phyloP scores from a whole-genome alignment of 2,329 filamentous ascomycete species.

The Monilinia polystroma region DNA sequence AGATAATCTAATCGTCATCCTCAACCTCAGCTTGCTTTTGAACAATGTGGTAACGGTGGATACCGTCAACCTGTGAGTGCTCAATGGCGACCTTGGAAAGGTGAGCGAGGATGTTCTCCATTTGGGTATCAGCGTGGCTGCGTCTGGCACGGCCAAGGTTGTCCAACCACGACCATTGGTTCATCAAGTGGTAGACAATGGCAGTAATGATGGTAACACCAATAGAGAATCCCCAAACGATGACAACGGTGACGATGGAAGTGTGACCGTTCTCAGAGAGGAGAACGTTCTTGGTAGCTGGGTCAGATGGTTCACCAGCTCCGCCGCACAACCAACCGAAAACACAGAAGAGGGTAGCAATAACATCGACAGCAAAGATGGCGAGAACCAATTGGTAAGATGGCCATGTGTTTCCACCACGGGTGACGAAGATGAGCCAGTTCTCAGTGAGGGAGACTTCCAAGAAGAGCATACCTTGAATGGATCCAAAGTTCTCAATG shows the following conservation, averaged over 20 bases:
- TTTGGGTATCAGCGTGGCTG: slow-evolving; percentile 58
- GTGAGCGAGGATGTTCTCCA: slow-evolving; percentile 65
- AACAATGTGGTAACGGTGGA: slow-evolving; percentile 23
- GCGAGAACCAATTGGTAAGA: slow-evolving; percentile 72
- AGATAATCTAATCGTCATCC: slow-evolving; percentile 24
- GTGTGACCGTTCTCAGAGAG: slow-evolving; percentile 46
- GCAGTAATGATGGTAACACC: slow-evolving; percentile 64
- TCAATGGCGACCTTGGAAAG: slow-evolving; percentile 63
- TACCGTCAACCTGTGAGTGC: slow-evolving; percentile 46
- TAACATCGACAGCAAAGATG: slow-evolving; percentile 68
- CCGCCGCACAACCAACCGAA: slow-evolving; percentile 71
- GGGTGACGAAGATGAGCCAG: slow-evolving; percentile 77
- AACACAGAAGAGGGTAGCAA: slow-evolving; percentile 71
- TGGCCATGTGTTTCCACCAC: slow-evolving; percentile 69
- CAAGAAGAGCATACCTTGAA: slow-evolving; percentile 74
- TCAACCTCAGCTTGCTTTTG: slow-evolving; percentile 23
- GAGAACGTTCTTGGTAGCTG: slow-evolving; percentile 42
- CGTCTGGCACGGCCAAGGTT: slow-evolving; percentile 64
- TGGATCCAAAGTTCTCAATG: slow-evolving; percentile 70
- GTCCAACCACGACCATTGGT: slow-evolving; percentile 57
- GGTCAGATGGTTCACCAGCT: slow-evolving; percentile 41
- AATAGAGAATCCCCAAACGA: slow-evolving; percentile 66
- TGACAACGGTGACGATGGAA: slow-evolving; percentile 59
- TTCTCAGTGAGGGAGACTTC: slow-evolving; percentile 73
- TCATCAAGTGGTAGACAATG: slow-evolving; percentile 63